Conservation (phyloP, 805 yeast genomes). For the Priceomyces fermenticarens region DNA sequence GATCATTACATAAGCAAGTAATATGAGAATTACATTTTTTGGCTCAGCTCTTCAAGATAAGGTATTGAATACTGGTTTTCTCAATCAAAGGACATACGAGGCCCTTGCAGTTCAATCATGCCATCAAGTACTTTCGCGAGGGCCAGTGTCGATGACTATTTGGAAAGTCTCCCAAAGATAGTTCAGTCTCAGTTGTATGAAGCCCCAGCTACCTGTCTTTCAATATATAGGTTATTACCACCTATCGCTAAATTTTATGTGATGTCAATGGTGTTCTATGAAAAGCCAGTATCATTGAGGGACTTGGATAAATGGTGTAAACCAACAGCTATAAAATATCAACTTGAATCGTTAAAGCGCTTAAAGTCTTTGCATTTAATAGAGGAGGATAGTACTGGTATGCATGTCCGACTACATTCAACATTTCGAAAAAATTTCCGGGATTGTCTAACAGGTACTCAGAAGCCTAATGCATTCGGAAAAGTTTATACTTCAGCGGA, state of each 20-base stretch:
- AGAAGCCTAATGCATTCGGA: constrained; percentile 70
- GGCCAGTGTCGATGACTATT: constrained; percentile 78
- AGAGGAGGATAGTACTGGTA: constrained; percentile 51
- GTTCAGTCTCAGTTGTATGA: constrained; percentile 81
- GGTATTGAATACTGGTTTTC: too few relatives aligned
- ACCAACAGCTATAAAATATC: constrained; percentile 52
- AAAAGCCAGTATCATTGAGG: constrained; percentile 62
- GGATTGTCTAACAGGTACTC: constrained; percentile 81
- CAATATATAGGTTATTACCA: constrained; percentile 87
- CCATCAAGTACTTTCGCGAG: constrained; percentile 42
- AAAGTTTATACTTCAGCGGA: constrained; percentile 57
- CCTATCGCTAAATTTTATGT: constrained; percentile 85
- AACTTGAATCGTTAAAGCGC: constrained; percentile 76
- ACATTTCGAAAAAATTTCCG: constrained; percentile 73
- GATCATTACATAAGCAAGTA: not conserved
- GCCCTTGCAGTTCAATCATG: constrained; percentile 8
- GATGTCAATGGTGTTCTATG: constrained; percentile 82
- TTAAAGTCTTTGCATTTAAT: constrained; percentile 74
- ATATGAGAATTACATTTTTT: not conserved
- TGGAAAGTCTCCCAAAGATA: constrained; percentile 84
- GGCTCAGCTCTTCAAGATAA: not conserved
- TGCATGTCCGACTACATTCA: constrained; percentile 57
- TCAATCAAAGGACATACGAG: too few relatives aligned
- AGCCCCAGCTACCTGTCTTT: constrained; percentile 87
- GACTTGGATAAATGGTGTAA: constrained; percentile 78